Conservation (phyloP, 768 basidiomycete genomes). For the Podaxis sp. region DNA sequence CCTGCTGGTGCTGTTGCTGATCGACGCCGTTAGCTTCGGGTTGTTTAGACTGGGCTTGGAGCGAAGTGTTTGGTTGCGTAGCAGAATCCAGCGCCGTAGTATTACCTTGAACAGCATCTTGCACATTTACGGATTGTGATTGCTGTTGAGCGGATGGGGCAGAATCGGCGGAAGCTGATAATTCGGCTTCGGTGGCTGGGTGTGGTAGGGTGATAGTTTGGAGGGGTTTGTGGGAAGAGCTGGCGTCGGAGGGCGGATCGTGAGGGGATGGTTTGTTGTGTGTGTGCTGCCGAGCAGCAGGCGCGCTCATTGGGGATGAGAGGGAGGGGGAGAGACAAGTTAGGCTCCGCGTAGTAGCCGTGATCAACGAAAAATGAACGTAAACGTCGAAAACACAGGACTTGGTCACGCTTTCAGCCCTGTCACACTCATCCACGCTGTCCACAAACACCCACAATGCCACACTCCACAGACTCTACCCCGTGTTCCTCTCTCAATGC, state of each 20-base stretch:
- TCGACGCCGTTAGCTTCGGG: slow-evolving; percentile 1
- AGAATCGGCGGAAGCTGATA: slow-evolving; percentile 24
- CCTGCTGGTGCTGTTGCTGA: slow-evolving; percentile 21
- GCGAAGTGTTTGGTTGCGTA: background rate
- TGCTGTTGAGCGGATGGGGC: slow-evolving; percentile 11
- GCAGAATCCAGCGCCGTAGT: slow-evolving; percentile 4
- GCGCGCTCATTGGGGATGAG: slow-evolving; percentile 16
- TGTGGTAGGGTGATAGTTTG: slow-evolving; percentile 27
- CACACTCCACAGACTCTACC: background rate
- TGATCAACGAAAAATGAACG: slow-evolving; percentile 34
- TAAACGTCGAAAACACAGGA: slow-evolving; percentile 16
- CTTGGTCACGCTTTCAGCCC: slow-evolving; percentile 5
- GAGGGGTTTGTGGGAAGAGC: slow-evolving; percentile 21
- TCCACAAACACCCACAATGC: slow-evolving; percentile 10
- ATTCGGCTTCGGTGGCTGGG: slow-evolving; percentile 29
- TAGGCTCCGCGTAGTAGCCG: slow-evolving; percentile 20
- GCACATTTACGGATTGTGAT: slow-evolving; percentile 10
- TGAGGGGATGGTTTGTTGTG: background rate
- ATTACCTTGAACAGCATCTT: background rate
- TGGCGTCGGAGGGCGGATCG: background rate
- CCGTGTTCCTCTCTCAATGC: background rate
- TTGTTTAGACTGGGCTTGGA: background rate
- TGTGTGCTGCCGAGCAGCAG: slow-evolving; percentile 16
- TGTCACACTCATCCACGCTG: slow-evolving; percentile 6
- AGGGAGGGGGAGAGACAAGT: background rate